A percentile compares a stretch with the other conserved stretches of the same genome.
Evolutionary conservation across 1,139 yeast genomes (phyloP).

Genomic region (Zygosaccharomyces pseudobailii): DNA sequence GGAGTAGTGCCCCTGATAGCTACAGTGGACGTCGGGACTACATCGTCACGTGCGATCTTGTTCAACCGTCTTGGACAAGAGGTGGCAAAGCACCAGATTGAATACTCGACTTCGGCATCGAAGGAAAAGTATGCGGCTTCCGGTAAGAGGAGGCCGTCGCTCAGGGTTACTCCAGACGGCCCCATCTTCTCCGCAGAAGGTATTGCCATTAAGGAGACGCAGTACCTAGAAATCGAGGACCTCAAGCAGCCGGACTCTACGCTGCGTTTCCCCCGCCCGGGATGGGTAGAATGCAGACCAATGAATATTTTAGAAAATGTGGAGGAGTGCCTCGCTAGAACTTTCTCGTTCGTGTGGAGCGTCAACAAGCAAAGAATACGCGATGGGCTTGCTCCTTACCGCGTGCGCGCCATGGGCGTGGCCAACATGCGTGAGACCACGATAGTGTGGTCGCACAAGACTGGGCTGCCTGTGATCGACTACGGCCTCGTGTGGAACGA

Average conservation of each 20-base stretch:
- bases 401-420: constrained; percentile 66
- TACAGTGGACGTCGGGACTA: constrained; percentile 88
- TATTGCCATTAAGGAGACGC: constrained; percentile 55
- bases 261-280: constrained; percentile 68
- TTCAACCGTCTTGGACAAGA: constrained; percentile 72
- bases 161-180: constrained; percentile 37
- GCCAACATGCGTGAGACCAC: constrained; percentile 97
- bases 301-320: constrained; percentile 78
- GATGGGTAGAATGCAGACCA: constrained; percentile 96
- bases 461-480: constrained; percentile 78
- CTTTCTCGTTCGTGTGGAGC: constrained; percentile 53
- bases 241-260: constrained; percentile 59
- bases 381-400: constrained; percentile 47
- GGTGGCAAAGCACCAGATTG: constrained; percentile 83
- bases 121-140: constrained; percentile 37
- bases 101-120: constrained; percentile 69
- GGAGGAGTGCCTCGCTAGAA: constrained; percentile 66
- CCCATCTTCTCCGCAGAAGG: constrained; percentile 68
- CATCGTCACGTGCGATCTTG: constrained; percentile 86
- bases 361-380: constrained; percentile 48
- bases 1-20: constrained; percentile 49
- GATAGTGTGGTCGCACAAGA: constrained; percentile 77
- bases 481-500: constrained; percentile 95
- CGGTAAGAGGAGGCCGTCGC: constrained; percentile 30
- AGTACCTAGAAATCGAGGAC: constrained; percentile 60